Base-by-base conservation (phyloP, 305 asterid genomes). In the Petunia hybrid region DNA sequence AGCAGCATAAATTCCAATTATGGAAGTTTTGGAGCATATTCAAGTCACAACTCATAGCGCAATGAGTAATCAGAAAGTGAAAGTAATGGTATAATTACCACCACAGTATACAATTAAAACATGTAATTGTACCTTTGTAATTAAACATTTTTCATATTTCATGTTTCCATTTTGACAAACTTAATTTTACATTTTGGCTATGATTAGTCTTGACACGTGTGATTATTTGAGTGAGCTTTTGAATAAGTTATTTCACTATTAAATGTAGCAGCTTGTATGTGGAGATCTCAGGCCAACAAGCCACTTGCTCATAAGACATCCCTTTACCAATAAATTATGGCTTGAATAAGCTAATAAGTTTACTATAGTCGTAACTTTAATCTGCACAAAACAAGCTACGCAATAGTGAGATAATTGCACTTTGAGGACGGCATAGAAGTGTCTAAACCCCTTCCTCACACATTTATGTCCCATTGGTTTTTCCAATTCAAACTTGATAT, bases 11-110 rank as follows among this genome's bases (percentile, higher is more conserved):
- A 40, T 45, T 79, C 78, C 70, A 82, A 85, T 82, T 71, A 82
- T 77, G 81, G 38, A 77, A 78, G 75, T 81, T 76, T 40, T 42
- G 79, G 78, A 39, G 63, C 85, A 73, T 61, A 82, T 78, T 83
- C 86, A 61, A 73, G 75, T 59, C 35, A 62, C n/a, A 55, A 73
- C 69, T 59, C 35, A 62, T 12, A 43, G 61, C 53, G 77, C 79
- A 74, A 74, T 3, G 38, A 62, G 6, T 83, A 69, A 53, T 71
- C 77, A 66, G 82, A 75, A 61, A 71, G 39, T 51, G 74, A 16
- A 69, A 76, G 81, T 74, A 48, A 56, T 6, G 65, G 83, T 80
- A 16, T 83, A 80, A 48, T 31, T 45, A 65, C 67, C 4, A 40
- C 79, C 35, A 56, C 77, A 45, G 83, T 71, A 79, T 78, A 80